A percentile compares a stretch with the other conserved stretches of the same genome.
Conservation (phyloP, 2,329 filamentous ascomycete species). For the Aureobasidium sp. region DNA sequence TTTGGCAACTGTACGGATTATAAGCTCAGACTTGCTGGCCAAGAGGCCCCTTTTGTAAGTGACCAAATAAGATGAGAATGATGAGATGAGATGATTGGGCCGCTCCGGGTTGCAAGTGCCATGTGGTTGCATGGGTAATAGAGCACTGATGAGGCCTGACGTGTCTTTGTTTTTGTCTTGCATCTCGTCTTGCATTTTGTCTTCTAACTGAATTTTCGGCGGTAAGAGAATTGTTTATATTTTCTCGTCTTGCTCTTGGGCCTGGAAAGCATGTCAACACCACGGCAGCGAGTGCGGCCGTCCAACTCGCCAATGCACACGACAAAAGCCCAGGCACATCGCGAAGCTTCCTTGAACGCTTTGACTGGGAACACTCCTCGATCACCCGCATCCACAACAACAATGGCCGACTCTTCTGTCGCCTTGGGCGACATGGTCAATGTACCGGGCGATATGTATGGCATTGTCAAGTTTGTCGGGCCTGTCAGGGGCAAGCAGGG, state of each 20-base stretch:
- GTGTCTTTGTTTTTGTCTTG: slow-evolving; percentile 12
- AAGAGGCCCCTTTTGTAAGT: background rate
- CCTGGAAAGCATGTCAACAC: slow-evolving; percentile 1
- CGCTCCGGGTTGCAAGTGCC: background rate
- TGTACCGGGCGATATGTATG: slow-evolving; percentile 87
- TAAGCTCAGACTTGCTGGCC: background rate
- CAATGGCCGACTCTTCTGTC: slow-evolving; percentile 48
- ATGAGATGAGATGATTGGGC: background rate
- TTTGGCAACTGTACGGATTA: background rate
- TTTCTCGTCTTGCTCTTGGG: background rate
- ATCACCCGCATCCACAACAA: slow-evolving; percentile 17
- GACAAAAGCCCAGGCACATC: slow-evolving; percentile 43
- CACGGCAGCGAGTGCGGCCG: slow-evolving; percentile 4
- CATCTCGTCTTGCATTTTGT: slow-evolving; percentile 2
- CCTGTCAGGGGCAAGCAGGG: slow-evolving; percentile 83
- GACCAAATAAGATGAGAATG: background rate
- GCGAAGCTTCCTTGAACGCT: slow-evolving; percentile 63
- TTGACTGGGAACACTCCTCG: slow-evolving; percentile 46
- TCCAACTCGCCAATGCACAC: slow-evolving; percentile 32
- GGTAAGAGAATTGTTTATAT: background rate
- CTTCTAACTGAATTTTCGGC: background rate
- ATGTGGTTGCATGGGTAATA: background rate
- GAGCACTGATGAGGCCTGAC: slow-evolving; percentile 3
- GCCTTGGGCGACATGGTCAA: slow-evolving; percentile 79
- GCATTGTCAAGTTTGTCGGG: slow-evolving; percentile 83